phyloP scores from a whole-genome alignment of 2,329 filamentous ascomycete species.

The Cercospora zeina region DNA sequence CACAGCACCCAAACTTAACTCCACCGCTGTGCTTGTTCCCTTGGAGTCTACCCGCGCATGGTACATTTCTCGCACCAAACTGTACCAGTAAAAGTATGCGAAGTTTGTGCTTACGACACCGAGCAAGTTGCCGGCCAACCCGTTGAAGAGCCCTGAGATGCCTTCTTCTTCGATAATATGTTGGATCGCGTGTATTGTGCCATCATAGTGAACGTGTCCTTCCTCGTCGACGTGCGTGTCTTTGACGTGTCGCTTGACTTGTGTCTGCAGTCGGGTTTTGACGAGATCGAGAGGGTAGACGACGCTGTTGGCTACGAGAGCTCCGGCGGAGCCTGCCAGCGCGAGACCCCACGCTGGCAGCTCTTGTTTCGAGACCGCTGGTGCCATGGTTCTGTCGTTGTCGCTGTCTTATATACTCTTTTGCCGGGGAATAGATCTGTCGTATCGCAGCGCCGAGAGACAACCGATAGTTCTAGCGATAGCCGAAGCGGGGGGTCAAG shows the following conservation, averaged over 20 bases:
- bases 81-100: slow-evolving; percentile 99
- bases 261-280: slow-evolving; percentile 94
- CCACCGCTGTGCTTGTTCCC: slow-evolving; percentile 71
- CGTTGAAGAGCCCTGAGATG: slow-evolving; percentile 77
- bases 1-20: slow-evolving; percentile 80
- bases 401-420: slow-evolving; percentile 1
- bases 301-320: slow-evolving; percentile 89
- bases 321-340: slow-evolving; percentile 86
- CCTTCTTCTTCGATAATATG: slow-evolving; percentile 84
- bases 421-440: slow-evolving; percentile 1
- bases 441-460: slow-evolving; percentile 3
- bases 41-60: slow-evolving; percentile 49
- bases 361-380: slow-evolving; percentile 48
- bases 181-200: slow-evolving; percentile 81
- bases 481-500: slow-evolving; percentile 4
- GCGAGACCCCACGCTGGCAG: slow-evolving; percentile 91
- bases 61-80: slow-evolving; percentile 79
- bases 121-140: slow-evolving; percentile 80
- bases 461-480: slow-evolving; percentile 8
- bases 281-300: slow-evolving; percentile 97
- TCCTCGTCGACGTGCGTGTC: slow-evolving; percentile 42
- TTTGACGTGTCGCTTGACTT: slow-evolving; percentile 65
- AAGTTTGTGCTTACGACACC: slow-evolving; percentile 98
- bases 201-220: slow-evolving; percentile 73
- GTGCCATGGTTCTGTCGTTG: slow-evolving; percentile 25